Percentiles rank a stretch among this genome's conserved stretches.
Conservation (phyloP, 1,284 basidiomycete genomes). For the Rugosomyces carneus region DNA sequence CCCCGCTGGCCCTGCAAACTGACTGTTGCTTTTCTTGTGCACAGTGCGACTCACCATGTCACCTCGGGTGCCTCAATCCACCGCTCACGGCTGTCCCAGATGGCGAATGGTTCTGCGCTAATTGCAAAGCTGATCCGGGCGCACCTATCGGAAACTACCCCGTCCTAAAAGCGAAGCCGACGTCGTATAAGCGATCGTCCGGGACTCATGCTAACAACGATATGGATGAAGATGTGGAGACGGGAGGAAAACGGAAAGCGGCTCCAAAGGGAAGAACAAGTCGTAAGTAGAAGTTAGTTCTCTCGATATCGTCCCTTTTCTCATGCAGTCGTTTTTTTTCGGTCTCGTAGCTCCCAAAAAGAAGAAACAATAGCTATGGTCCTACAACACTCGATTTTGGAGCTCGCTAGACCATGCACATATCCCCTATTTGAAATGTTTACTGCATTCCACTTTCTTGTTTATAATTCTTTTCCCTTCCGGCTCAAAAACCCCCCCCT, state of each 20-base stretch:
- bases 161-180: constrained; percentile 22
- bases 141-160: constrained; percentile 35
- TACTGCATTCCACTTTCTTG: background rate
- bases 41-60: constrained; percentile 88
- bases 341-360: constrained; percentile 23
- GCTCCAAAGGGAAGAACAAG: constrained; percentile 1
- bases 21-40: background rate
- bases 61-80: constrained; percentile 76
- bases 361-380: constrained; percentile 25
- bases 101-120: constrained; percentile 90
- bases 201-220: constrained; percentile 4
- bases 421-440: background rate
- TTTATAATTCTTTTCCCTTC: background rate
- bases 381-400: background rate
- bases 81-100: constrained; percentile 75
- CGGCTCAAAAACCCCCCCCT: background rate
- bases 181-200: constrained; percentile 1
- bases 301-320: constrained; percentile 2
- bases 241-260: constrained; percentile 7
- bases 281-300: constrained; percentile 6
- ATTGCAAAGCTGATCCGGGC: constrained; percentile 46
- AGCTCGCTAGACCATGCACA: no score
- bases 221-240: constrained; percentile 9
- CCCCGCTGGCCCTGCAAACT: background rate
- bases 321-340: background rate